These are phyloP conservation scores for Alisma plantagoaquatica DNA, from an alignment of 106 monocot species.

Conservation along the genomic window DNA sequence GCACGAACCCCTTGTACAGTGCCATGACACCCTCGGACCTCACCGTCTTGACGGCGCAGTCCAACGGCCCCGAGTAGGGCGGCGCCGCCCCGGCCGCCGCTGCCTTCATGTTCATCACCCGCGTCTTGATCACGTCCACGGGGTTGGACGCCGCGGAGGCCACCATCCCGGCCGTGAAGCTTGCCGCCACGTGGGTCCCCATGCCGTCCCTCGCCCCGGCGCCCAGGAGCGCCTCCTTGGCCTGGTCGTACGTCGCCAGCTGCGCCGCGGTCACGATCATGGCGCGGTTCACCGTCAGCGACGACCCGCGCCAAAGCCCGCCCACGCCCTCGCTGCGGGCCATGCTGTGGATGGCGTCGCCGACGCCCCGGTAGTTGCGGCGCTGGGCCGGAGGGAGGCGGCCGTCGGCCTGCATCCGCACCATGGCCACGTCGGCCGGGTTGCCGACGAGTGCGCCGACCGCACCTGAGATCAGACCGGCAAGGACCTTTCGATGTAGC, in stretches of 20 bases:
- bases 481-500: conserved; percentile 40
- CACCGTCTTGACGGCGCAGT: conserved; percentile 53
- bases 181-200: conserved; percentile 55
- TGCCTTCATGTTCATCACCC: conserved; percentile 67
- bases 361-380: conserved; percentile 52
- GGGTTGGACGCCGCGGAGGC: conserved; percentile 43
- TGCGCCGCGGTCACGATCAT: conserved; percentile 55
- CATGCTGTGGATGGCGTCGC: conserved; percentile 25
- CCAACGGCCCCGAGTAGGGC: conserved; percentile 44
- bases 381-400: conserved; percentile 43
- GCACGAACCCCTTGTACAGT: conserved; percentile 61
- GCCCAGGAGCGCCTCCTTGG: conserved; percentile 37
- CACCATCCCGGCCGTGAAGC: conserved; percentile 45
- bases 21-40: conserved; percentile 34
- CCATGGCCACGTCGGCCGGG: conserved; percentile 68
- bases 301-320: conserved; percentile 45
- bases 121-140: conserved; percentile 57
- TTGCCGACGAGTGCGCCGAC: conserved; percentile 55
- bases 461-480: conserved; percentile 48
- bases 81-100: conserved; percentile 19
- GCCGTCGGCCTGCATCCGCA: conserved; percentile 63
- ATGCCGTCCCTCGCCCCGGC: conserved; percentile 31
- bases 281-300: conserved; percentile 53
- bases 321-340: conserved; percentile 28
- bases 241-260: conserved; percentile 64